Evolutionary conservation across 441 rosid species (phyloP).

Genomic region (Aleurites moluccanus): DNA sequence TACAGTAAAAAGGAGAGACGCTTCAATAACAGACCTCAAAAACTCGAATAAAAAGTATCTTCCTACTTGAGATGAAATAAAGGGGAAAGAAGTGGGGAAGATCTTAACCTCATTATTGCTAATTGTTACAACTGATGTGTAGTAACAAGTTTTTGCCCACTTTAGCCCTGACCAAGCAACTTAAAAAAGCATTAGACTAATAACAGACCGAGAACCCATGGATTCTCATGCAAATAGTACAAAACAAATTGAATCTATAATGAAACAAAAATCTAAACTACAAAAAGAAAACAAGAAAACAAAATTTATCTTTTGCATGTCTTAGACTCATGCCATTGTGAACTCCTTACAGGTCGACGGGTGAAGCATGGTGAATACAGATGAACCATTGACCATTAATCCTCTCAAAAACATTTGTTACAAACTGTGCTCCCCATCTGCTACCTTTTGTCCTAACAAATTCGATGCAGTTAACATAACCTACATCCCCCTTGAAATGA

Average conservation of each 20-base stretch:
- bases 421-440: constrained; percentile 94
- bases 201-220: not conserved
- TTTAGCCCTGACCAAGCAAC: no score
- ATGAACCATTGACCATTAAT: constrained; percentile 71
- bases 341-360: constrained; percentile 58
- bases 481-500: constrained; percentile 71
- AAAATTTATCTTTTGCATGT: not conserved
- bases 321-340: no score
- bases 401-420: constrained; percentile 79
- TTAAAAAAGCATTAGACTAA: no score
- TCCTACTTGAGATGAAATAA: not conserved
- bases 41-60: no score
- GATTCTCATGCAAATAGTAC: not conserved
- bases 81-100: no score
- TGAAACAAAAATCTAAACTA: not conserved
- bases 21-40: not conserved
- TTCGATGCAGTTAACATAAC: constrained; percentile 78
- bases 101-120: no score
- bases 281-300: not conserved
- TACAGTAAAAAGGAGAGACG: not conserved
- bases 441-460: constrained; percentile 78
- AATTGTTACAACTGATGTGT: no score
- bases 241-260: not conserved
- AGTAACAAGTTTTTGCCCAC: not conserved
- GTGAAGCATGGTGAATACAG: constrained; percentile 88